Evolutionary conservation across 176 grass and related monocot genomes (phyloP).

Genomic region (Bromus sterilis): DNA sequence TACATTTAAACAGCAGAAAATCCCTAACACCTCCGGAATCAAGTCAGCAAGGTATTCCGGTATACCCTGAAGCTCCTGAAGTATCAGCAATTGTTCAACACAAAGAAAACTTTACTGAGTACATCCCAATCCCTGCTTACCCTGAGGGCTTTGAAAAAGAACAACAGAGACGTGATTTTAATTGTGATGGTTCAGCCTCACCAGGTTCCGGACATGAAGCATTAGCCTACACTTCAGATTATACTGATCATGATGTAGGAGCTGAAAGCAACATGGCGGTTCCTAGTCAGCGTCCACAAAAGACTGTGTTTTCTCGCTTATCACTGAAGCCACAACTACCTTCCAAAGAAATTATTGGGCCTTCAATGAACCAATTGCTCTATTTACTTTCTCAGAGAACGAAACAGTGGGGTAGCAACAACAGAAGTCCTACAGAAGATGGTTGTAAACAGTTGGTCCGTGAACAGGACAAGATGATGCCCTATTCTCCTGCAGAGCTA

Average conservation of each 20-base stretch:
- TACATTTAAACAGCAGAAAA: background rate
- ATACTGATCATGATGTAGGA: background rate
- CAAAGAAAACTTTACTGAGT: conserved; percentile 12
- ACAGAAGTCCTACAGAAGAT: background rate
- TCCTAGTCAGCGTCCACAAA: conserved; percentile 3
- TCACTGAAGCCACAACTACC: conserved; percentile 11
- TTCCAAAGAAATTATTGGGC: background rate
- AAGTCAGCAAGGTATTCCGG: conserved; percentile 3
- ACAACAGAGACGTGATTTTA: background rate
- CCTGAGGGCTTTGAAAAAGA: background rate
- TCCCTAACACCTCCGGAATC: background rate
- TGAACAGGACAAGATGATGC: background rate
- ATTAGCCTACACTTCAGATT: background rate
- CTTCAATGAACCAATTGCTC: conserved; percentile 32
- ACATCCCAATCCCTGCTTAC: background rate
- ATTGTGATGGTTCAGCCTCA: background rate
- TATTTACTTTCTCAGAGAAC: conserved; percentile 30
- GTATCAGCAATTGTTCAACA: background rate
- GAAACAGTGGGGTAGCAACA: conserved; percentile 9
- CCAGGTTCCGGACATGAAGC: conserved; percentile 20
- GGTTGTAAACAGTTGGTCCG: background rate
- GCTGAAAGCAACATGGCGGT: conserved; percentile 1
- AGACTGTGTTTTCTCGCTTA: conserved; percentile 50
- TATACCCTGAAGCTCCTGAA: background rate
- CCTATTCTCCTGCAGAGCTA: background rate